phyloP scores from a whole-genome alignment of 371 early-diverging fungal genomes.

The Apophysomyces variabilis region DNA sequence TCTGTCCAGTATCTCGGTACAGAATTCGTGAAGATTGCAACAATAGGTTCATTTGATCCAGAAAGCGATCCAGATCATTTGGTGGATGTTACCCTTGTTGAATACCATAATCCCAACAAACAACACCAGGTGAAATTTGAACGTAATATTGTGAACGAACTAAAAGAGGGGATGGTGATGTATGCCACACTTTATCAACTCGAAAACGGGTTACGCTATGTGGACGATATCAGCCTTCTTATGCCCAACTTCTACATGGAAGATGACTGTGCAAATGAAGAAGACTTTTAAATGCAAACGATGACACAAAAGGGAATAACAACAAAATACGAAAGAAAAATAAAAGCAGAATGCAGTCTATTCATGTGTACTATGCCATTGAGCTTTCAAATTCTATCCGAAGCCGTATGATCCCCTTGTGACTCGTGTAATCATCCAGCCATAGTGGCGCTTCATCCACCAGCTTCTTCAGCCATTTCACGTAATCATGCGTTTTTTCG shows the following conservation, averaged over 20 bases:
- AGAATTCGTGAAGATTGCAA: conserved; percentile 28
- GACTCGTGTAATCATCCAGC: conserved; percentile 66
- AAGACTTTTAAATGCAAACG: conserved; percentile 13
- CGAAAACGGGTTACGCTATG: conserved; percentile 47
- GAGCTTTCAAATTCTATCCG: conserved; percentile 58
- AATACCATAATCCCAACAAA: conserved; percentile 21
- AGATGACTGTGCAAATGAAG: conserved; percentile 37
- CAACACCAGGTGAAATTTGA: conserved; percentile 35
- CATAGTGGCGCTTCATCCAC: conserved; percentile 66
- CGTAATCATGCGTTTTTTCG: conserved; percentile 70
- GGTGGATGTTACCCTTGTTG: conserved; percentile 23
- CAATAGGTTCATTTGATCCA: conserved; percentile 16
- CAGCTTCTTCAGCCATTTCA: conserved; percentile 74
- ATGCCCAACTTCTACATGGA: conserved; percentile 54
- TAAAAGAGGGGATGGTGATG: conserved; percentile 42
- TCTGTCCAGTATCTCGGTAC: conserved; percentile 25
- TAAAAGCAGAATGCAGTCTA: background rate
- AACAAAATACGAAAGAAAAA: background rate
- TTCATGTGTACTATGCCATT: conserved; percentile 31
- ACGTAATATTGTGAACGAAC: conserved; percentile 29
- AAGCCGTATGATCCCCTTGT: conserved; percentile 78
- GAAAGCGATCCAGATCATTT: conserved; percentile 16
- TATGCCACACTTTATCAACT: conserved; percentile 39
- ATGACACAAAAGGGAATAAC: background rate
- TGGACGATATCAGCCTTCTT: conserved; percentile 36